phyloP scores from a whole-genome alignment of 257 asterid species.

The Cruciata laevipes region DNA sequence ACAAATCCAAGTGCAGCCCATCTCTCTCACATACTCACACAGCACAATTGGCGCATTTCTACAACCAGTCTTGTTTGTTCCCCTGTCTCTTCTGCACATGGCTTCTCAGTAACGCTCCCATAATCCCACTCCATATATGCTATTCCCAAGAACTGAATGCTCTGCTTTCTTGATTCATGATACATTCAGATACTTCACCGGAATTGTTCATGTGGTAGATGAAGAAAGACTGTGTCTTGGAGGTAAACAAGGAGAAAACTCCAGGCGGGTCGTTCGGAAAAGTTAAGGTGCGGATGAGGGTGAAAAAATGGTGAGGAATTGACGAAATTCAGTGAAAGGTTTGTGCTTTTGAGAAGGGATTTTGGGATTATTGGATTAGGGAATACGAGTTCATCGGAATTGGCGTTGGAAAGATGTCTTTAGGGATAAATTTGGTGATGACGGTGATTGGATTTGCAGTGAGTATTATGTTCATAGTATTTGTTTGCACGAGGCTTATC shows the following conservation, averaged over 20 bases:
- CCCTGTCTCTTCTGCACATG: neutral
- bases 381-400: constrained; percentile 9
- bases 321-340: constrained; percentile 18
- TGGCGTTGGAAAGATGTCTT: constrained; percentile 39
- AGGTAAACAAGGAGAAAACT: constrained; percentile 14
- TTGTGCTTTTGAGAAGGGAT: constrained; percentile 18
- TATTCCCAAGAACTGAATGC: no score
- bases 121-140: no score
- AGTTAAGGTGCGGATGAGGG: neutral
- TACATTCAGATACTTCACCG: neutral
- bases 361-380: constrained; percentile 15
- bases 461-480: constrained; percentile 68
- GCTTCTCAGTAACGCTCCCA: no score
- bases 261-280: neutral
- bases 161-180: constrained; percentile 3
- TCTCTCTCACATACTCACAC: neutral
- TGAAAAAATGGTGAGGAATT: neutral
- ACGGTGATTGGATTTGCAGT: constrained; percentile 77
- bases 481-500: constrained; percentile 76
- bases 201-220: constrained; percentile 8
- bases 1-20: no score
- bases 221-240: constrained; percentile 12
- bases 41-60: neutral
- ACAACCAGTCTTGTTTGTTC: neutral
- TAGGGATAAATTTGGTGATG: constrained; percentile 75